Evolutionary conservation across 108 stramenopile species (phyloP).

Genomic region (Pelagomonas calceolata): DNA sequence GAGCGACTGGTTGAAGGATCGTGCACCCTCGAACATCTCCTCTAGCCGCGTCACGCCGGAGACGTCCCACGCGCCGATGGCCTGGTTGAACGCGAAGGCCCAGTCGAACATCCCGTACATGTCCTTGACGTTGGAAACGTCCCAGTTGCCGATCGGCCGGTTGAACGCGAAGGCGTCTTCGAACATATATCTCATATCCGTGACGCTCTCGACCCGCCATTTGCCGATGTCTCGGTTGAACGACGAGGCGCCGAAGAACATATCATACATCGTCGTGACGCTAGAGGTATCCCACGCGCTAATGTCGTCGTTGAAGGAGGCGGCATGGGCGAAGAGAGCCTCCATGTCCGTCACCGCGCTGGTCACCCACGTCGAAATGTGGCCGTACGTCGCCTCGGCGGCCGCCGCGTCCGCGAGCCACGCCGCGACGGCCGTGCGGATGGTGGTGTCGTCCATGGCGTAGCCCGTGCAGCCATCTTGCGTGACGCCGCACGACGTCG

Average conservation of each 20-base stretch:
- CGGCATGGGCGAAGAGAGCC: too few relatives aligned
- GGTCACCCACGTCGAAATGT: too few relatives aligned
- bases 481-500: too few relatives aligned
- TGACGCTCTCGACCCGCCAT: constrained; percentile 31
- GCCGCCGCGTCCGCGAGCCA: too few relatives aligned
- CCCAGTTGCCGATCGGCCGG: constrained; percentile 17
- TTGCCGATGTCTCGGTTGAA: constrained; percentile 9
- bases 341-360: too few relatives aligned
- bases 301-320: too few relatives aligned
- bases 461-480: too few relatives aligned
- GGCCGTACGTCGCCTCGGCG: too few relatives aligned
- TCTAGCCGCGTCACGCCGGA: too few relatives aligned
- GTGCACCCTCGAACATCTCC: too few relatives aligned
- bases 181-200: constrained; percentile 24
- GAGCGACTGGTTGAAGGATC: neutral
- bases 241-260: neutral
- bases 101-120: constrained; percentile 27
- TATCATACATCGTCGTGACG: neutral
- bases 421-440: too few relatives aligned
- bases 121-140: constrained; percentile 23
- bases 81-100: constrained; percentile 28
- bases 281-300: neutral
- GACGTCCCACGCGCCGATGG: constrained; percentile 20
- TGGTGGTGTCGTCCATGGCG: too few relatives aligned
- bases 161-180: constrained; percentile 20